These are phyloP conservation scores for Rhizomucor pusillus DNA, from an alignment of 371 early-diverging fungal genomes.

Conservation along the genomic window DNA sequence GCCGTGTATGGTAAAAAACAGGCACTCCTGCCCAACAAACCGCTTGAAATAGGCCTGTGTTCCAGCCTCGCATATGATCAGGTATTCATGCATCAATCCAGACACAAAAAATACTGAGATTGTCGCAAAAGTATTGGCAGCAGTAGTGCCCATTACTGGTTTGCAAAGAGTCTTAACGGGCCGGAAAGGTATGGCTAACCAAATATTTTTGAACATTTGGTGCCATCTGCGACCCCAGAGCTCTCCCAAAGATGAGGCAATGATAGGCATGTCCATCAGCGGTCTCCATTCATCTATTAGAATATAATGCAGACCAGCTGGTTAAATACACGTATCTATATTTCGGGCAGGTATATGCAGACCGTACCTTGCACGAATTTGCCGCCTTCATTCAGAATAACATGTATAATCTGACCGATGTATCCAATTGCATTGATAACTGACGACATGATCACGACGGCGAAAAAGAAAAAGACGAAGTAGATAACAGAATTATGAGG, in stretches of 20 bases:
- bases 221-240: conserved; percentile 29
- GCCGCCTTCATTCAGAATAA: conserved; percentile 18
- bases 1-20: conserved; percentile 32
- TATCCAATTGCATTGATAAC: conserved; percentile 28
- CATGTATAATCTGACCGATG: conserved; percentile 20
- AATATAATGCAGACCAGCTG: neutral
- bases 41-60: conserved; percentile 14
- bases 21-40: conserved; percentile 25
- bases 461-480: conserved; percentile 16
- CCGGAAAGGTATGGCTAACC: conserved; percentile 32
- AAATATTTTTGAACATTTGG: conserved; percentile 26
- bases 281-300: conserved; percentile 37
- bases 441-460: conserved; percentile 13
- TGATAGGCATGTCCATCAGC: conserved; percentile 26
- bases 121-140: conserved; percentile 16
- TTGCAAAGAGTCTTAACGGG: conserved; percentile 18
- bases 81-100: conserved; percentile 31
- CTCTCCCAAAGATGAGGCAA: conserved; percentile 7
- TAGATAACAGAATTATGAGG: conserved; percentile 12
- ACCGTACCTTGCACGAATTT: conserved; percentile 26
- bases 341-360: no score
- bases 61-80: conserved; percentile 22
- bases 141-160: neutral
- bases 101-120: conserved; percentile 30
- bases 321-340: neutral